Evolutionary conservation across 2,329 filamentous ascomycete genomes (phyloP), one percentile per base, ranked within the genome.

Genomic region (Arthroderma sp.): DNA sequence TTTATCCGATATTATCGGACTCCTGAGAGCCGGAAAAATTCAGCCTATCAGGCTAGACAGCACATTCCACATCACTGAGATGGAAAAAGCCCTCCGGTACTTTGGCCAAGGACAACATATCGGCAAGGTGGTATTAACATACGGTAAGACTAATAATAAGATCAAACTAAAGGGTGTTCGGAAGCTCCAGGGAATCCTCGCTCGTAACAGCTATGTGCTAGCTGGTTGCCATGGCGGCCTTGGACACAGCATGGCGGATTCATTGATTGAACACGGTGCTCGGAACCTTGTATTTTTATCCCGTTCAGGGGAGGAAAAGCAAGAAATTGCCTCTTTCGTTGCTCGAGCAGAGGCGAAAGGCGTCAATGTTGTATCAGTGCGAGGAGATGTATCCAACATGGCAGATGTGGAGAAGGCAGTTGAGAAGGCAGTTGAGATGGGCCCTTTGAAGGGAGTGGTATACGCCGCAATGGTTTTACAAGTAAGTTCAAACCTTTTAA

Each of bases 281-380:
- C 61, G 62, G 28, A 51, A 68, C 54, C 49, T 71, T 6, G 57
- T 67, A 9, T 62, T 68, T 38, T 56, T 70, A 17, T 70, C 67
- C 13, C 61, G 68, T 9, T 62, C 64, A 9, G 66, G 62, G 5
- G 59, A 49, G 25, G 41, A 47, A 11, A 41, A 31, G 11, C 23
- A 43, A 39, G 15, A 54, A 28, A 49, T 35, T 39, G 37, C 37
- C 1, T 39, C 37, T 15, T 39, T 39, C 13, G 17, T 39, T 13
- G 9, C 37, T n/a, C 37, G 37, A 39, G 37, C 37, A 39, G 17
- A 39, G 17, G 37, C 15, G 13, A 39, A 5, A n/a, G 37, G 37
- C 13, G 37, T 39, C 3, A 39, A 39, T 39, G 37, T 39, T 15
- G 37, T 17, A 39, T 39, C 37, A 13, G 6, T 39, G 37, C 9